Conservation (phyloP, 2,329 filamentous ascomycete species). For the Boeremia exigua region DNA sequence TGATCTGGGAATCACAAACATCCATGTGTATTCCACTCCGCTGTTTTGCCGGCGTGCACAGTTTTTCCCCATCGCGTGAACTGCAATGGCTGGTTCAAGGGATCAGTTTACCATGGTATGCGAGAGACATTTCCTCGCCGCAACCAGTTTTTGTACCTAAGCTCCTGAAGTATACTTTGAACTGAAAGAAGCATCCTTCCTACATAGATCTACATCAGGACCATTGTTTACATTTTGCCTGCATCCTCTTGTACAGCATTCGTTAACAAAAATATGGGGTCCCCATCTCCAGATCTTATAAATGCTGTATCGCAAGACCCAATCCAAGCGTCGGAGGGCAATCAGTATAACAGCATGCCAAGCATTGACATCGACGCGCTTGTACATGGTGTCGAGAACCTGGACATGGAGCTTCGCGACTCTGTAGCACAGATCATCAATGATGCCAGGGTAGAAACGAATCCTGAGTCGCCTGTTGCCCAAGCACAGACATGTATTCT, state of each 20-base stretch:
- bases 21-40: neutral
- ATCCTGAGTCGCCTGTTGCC: too few relatives aligned
- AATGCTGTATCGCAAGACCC: too few relatives aligned
- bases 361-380: neutral
- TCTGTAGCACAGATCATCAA: too few relatives aligned
- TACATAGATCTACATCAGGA: too few relatives aligned
- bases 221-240: too few relatives aligned
- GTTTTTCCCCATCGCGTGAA: neutral
- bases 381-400: neutral
- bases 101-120: neutral
- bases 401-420: neutral
- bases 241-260: too few relatives aligned
- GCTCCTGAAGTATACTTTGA: too few relatives aligned
- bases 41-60: neutral
- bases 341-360: neutral
- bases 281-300: too few relatives aligned
- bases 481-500: too few relatives aligned
- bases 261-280: too few relatives aligned
- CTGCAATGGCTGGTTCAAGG: neutral
- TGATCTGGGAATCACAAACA: conserved; percentile 3
- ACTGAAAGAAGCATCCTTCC: too few relatives aligned
- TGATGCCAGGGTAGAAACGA: too few relatives aligned
- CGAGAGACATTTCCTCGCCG: neutral
- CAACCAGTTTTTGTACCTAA: neutral
- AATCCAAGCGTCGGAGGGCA: neutral